Evolutionary conservation across 306 rosid genomes (phyloP), one percentile per base, ranked within the genome.

Genomic region (Cicer pinnatifidum): DNA sequence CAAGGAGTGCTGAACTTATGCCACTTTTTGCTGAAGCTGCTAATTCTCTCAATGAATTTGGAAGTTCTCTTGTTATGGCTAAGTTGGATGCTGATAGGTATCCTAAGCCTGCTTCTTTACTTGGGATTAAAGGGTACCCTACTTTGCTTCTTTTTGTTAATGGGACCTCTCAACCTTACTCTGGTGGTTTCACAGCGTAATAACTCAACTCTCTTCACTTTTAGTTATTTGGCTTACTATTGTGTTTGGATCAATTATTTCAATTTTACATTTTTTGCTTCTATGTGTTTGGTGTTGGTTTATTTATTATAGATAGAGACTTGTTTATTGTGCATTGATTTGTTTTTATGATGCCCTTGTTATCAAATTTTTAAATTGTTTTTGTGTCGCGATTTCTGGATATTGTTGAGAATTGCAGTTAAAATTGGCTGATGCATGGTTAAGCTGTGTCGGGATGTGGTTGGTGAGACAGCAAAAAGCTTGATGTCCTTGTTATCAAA

Each of bases 11-110:
- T 40, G 99, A 94, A 73, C 85, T 91, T 44, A 91, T 94, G 99
- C 99, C 99, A 38, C 90, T 86, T 40, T 94, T 94, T 76, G 97
- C 99, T 2, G 96, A 94, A 74, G 95, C 97, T 72, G 97, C 99
- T 1, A 94, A 82, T 73, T 84, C 84, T 60, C 80, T 94, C 48
- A 88, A 81, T 74, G 97, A 88, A 6, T 81, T 90, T 78, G 87
- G 89, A 45, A 86, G 57, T 56, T 75, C 93, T 60, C 84, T 94
- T 86, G 53, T 91, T 41, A 77, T 91, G 96, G 95, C 96, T 11
- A 94, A 94, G 90, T 78, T 94, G 19, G 99, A 94, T 80, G 96
- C 89, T 41, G 96, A 94, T 28, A 86, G 97, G 73, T 83, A 79
- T 62, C 79, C 97, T 0, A 94, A 88, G 63, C 56, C 99, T 1